Evolutionary conservation across 345 rosid species (phyloP).

Genomic region (Camelina laxa): DNA sequence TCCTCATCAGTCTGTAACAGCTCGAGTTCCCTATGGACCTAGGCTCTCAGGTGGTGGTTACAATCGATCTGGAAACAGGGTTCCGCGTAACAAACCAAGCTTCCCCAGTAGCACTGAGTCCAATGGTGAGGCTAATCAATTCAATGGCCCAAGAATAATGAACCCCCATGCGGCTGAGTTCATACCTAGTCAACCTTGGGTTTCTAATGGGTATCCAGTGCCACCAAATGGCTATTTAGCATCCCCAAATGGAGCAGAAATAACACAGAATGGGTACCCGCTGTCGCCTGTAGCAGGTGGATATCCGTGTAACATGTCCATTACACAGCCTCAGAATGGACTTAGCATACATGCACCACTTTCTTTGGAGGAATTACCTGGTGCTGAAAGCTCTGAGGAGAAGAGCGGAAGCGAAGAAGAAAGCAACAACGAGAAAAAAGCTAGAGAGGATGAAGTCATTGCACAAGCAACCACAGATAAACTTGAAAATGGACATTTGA

Average conservation of each 20-base stretch:
- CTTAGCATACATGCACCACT: slow-evolving; percentile 43
- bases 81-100: slow-evolving; percentile 66
- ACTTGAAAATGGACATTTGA: slow-evolving; percentile 45
- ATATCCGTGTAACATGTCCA: slow-evolving; percentile 43
- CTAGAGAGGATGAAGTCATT: slow-evolving; percentile 50
- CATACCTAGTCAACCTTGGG: slow-evolving; percentile 90
- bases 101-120: slow-evolving; percentile 58
- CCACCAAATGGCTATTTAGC: slow-evolving; percentile 68
- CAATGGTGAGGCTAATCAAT: slow-evolving; percentile 60
- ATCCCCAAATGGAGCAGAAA: slow-evolving; percentile 59
- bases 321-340: slow-evolving; percentile 63
- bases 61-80: slow-evolving; percentile 79
- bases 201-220: slow-evolving; percentile 73
- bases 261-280: slow-evolving; percentile 52
- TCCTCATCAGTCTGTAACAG: slow-evolving; percentile 91
- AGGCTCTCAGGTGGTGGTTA: slow-evolving; percentile 90
- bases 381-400: slow-evolving; percentile 44
- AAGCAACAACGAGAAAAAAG: slow-evolving; percentile 43
- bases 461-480: slow-evolving; percentile 43
- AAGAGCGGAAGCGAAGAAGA: slow-evolving; percentile 51
- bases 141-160: slow-evolving; percentile 78
- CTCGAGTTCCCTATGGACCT: slow-evolving; percentile 97
- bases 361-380: slow-evolving; percentile 49
- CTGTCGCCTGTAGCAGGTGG: slow-evolving; percentile 63
- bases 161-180: slow-evolving; percentile 99